A percentile compares a stretch with the other conserved stretches of the same genome.
Evolutionary conservation across 1,284 basidiomycete species (phyloP).

Genomic region (Malassezia nana): DNA sequence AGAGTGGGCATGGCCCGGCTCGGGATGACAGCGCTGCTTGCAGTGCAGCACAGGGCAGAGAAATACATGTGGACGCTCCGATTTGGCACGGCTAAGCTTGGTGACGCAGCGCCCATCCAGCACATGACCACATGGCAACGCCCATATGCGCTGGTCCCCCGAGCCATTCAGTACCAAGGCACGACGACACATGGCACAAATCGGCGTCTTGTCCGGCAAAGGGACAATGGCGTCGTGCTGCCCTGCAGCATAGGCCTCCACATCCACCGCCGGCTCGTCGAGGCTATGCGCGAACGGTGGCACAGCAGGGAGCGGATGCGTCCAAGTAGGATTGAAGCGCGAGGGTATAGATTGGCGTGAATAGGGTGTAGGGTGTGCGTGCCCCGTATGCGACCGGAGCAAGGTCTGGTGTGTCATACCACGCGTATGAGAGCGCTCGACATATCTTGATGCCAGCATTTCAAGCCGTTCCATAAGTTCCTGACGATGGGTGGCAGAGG

Average conservation of each 20-base stretch:
- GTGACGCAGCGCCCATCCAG: slow-evolving; percentile 37
- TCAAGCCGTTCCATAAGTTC: slow-evolving; percentile 12
- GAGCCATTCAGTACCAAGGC: slow-evolving; percentile 30
- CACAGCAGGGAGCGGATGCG: slow-evolving; percentile 23
- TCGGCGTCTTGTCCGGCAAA: slow-evolving; percentile 35
- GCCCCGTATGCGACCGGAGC: slow-evolving; percentile 7
- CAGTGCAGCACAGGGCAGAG: slow-evolving; percentile 34
- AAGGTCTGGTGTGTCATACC: slow-evolving; percentile 5
- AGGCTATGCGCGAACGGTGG: slow-evolving; percentile 26
- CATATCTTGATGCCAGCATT: slow-evolving; percentile 14
- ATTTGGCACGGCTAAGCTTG: slow-evolving; percentile 20
- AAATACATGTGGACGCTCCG: slow-evolving; percentile 26
- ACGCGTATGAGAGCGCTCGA: slow-evolving; percentile 6
- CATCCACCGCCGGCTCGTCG: slow-evolving; percentile 39
- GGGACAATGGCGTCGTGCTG: slow-evolving; percentile 30
- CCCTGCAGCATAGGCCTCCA: slow-evolving; percentile 34
- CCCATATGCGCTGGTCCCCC: slow-evolving; percentile 32
- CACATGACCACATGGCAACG: slow-evolving; percentile 38
- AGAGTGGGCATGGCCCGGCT: slow-evolving; percentile 23
- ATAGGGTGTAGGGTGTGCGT: background rate
- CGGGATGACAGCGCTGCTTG: slow-evolving; percentile 30
- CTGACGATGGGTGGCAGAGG: background rate
- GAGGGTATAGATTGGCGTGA: slow-evolving; percentile 3
- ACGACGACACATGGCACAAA: slow-evolving; percentile 32
- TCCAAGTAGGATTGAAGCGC: slow-evolving; percentile 26